Evolutionary conservation across 140 eudicot species (phyloP).

Genomic region (Erigeron philadelphicus): DNA sequence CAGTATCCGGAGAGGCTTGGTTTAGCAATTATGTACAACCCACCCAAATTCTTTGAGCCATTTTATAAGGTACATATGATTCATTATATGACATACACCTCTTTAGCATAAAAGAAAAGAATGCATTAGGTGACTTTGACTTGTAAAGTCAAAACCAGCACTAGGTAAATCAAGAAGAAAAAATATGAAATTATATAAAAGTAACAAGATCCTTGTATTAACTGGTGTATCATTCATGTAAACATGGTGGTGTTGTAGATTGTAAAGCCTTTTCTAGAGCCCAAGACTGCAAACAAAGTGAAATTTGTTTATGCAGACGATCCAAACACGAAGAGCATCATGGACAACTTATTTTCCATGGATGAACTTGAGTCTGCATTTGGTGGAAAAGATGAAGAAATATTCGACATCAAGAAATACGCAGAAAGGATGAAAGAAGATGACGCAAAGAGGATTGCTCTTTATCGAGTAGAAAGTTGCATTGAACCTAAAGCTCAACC

Average conservation of each 20-base stretch:
- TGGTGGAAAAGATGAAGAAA: conserved; percentile 52
- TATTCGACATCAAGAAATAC: conserved; percentile 53
- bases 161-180: too few species aligned
- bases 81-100: neutral
- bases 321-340: conserved; percentile 44
- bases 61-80: conserved; percentile 59
- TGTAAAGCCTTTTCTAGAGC: conserved; percentile 74
- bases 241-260: conserved; percentile 30
- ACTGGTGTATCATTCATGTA: neutral
- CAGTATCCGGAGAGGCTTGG: conserved; percentile 93
- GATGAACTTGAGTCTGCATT: conserved; percentile 67
- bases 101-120: neutral
- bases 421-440: conserved; percentile 76
- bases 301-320: conserved; percentile 60
- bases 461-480: conserved; percentile 29
- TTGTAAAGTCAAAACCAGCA: conserved; percentile 12
- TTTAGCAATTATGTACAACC: conserved; percentile 66
- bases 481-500: conserved; percentile 28
- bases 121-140: neutral
- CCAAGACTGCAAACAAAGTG: conserved; percentile 74
- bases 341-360: conserved; percentile 59
- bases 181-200: too few species aligned
- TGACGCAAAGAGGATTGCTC: conserved; percentile 43
- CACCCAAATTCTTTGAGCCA: conserved; percentile 90
- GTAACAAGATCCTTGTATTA: neutral